Evolutionary conservation across 1,284 basidiomycete species (phyloP), one percentile per base, ranked within the genome.

Genomic region (Malassezia obtusa): DNA sequence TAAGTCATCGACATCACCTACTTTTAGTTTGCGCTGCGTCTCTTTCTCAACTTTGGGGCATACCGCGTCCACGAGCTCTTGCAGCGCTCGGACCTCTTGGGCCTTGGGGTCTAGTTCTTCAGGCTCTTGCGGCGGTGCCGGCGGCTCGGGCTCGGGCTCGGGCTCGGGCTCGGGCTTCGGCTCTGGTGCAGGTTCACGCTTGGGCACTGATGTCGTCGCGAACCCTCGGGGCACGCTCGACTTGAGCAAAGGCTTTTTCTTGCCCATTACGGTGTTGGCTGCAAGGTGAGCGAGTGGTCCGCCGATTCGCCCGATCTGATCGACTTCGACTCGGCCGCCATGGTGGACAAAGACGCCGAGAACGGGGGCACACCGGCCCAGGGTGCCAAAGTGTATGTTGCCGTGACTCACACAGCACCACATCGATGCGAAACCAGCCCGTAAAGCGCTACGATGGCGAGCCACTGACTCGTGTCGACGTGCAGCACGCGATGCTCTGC

Each of bases 41-140:
- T 96, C 94, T 75, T 86, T 91, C 69, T 95, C 89, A 2, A 82
- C 85, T 64, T 84, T 88, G 15, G 91, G 88, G 65, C 92, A 87
- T 28, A 87, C 77, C 64, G 82, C 84, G 60, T 95, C 89, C 19
- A 73, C 71, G 28, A 75, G 57, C 33, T 65, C 61, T 45, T 73
- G 68, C 1, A 73, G 61, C 40, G 72, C 73, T 46, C 70, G 65
- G 1, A 66, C 55, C 47, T 75, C 71, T 14, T 63, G 61, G 48
- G 58, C 62, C 37, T 62, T 64, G 3, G 61, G 57, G 36, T 64
- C 62, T 45, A 61, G 70, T 45, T 46, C 52, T 15, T 52, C 43
- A 15, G 24, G 17, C 24, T 31, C 39, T 8, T 40, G 22, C 22
- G 33, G 25, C 19, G 37, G 17, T 19, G 19, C 17, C 15, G 37